Conservation (phyloP, 768 basidiomycete species). For the Suillus occidentalis region DNA sequence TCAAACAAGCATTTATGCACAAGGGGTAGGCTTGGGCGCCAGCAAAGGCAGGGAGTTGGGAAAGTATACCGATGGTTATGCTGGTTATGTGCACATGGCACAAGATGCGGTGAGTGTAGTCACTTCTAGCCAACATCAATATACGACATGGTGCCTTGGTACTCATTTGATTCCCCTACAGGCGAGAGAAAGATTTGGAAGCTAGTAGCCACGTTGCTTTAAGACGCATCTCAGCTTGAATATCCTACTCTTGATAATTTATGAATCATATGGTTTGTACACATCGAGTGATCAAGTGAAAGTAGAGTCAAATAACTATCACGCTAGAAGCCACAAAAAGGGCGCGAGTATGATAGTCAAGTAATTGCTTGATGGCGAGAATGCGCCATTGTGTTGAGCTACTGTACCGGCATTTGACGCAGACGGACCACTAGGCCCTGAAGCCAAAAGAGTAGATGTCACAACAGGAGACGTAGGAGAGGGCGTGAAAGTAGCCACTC, state of each 20-base stretch:
- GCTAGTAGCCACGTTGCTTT: slow-evolving; percentile 12
- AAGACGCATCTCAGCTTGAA: slow-evolving; percentile 4
- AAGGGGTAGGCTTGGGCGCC: slow-evolving; percentile 90
- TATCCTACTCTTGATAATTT: slow-evolving; percentile 5
- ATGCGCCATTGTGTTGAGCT: background rate
- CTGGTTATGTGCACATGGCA: slow-evolving; percentile 71
- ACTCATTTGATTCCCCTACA: slow-evolving; percentile 25
- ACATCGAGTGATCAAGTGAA: background rate
- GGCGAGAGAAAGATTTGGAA: slow-evolving; percentile 38
- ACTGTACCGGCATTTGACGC: slow-evolving; percentile 10
- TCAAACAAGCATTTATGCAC: slow-evolving; percentile 81
- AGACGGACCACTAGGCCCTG: slow-evolving; percentile 11
- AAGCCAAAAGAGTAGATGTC: slow-evolving; percentile 29
- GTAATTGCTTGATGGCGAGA: slow-evolving; percentile 7
- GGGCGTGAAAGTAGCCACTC: slow-evolving; percentile 51
- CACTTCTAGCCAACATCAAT: slow-evolving; percentile 20
- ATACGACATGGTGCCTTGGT: slow-evolving; percentile 19
- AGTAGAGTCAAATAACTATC: background rate
- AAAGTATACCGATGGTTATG: slow-evolving; percentile 66
- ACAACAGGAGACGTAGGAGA: slow-evolving; percentile 43
- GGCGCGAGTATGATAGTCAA: background rate
- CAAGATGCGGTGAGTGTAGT: slow-evolving; percentile 60
- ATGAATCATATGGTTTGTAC: slow-evolving; percentile 7
- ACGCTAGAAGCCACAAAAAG: background rate
- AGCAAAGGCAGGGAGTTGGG: slow-evolving; percentile 84